A percentile compares a stretch with the other conserved stretches of the same genome.
These are phyloP conservation scores for Oryza glaberrima DNA, from an alignment of 176 grass and related monocot species.

Conservation along the genomic window DNA sequence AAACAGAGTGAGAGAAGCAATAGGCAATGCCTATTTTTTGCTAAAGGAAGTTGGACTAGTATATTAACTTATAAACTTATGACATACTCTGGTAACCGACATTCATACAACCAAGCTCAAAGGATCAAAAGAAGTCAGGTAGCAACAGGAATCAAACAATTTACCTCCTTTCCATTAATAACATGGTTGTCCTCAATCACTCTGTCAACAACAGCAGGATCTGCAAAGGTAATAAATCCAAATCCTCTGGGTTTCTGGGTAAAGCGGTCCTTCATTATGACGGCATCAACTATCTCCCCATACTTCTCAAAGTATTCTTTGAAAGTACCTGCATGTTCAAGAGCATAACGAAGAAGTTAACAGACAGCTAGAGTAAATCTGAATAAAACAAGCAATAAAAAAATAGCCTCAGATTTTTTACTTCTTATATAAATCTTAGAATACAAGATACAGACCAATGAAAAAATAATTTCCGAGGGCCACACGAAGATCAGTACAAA, in stretches of 20 bases:
- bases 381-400: not conserved
- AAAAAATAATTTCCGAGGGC: not conserved
- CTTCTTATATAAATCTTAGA: not conserved
- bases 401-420: not conserved
- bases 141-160: not conserved
- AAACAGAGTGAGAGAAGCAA: not conserved
- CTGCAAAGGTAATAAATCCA: slow-evolving; percentile 84
- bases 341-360: slow-evolving; percentile 1
- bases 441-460: not conserved
- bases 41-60: not conserved
- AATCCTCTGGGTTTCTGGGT: slow-evolving; percentile 89
- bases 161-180: slow-evolving; percentile 78
- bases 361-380: not conserved
- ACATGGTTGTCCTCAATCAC: slow-evolving; percentile 82
- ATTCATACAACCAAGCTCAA: not conserved
- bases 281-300: slow-evolving; percentile 74
- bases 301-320: slow-evolving; percentile 82
- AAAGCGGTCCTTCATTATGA: slow-evolving; percentile 92
- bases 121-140: not conserved
- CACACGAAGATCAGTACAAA: not conserved
- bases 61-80: not conserved
- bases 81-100: not conserved
- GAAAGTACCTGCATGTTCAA: slow-evolving; percentile 59
- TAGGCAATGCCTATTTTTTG: not conserved
- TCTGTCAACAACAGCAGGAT: slow-evolving; percentile 76